These are phyloP conservation scores for Raphanus raphanistrum DNA, from an alignment of 345 rosid genomes.

Conservation along the genomic window DNA sequence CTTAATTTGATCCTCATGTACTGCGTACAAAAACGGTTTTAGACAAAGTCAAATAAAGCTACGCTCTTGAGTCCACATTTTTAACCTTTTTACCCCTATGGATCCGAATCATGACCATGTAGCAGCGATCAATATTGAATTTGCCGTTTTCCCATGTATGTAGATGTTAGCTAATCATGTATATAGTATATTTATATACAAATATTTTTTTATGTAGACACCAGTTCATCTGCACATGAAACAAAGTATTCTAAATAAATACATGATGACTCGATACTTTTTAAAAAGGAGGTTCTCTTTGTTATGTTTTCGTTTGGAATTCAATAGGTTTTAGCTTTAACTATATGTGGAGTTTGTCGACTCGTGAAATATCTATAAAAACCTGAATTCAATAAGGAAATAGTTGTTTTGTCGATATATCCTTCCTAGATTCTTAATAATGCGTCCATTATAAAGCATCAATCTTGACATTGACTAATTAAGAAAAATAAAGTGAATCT, in stretches of 20 bases:
- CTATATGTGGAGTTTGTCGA: constrained; percentile 5
- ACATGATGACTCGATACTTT: constrained; percentile 19
- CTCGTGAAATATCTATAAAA: background rate
- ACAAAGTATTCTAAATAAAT: constrained; percentile 16
- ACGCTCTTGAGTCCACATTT: no score
- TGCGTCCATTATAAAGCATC: constrained; percentile 15
- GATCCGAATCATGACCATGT: no score
- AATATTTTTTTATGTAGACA: background rate
- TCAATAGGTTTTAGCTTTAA: constrained; percentile 4
- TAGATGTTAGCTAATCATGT: no score
- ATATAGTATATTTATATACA: no score
- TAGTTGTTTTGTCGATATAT: background rate
- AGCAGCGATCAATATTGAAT: no score
- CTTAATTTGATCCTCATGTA: no score
- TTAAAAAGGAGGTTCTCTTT: constrained; percentile 1
- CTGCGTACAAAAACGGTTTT: no score
- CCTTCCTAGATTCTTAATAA: constrained; percentile 22
- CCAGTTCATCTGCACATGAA: background rate
- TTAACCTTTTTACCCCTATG: no score
- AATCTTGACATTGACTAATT: background rate
- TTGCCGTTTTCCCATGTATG: no score
- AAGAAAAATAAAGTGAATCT: constrained; percentile 9
- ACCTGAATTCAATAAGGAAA: background rate
- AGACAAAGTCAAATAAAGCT: no score
- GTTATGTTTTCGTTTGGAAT: background rate